A percentile compares a stretch with the other conserved stretches of the same genome.
These are phyloP conservation scores for Aureobasidium melanogenum DNA, from an alignment of 2,329 filamentous ascomycete genomes.

Conservation along the genomic window DNA sequence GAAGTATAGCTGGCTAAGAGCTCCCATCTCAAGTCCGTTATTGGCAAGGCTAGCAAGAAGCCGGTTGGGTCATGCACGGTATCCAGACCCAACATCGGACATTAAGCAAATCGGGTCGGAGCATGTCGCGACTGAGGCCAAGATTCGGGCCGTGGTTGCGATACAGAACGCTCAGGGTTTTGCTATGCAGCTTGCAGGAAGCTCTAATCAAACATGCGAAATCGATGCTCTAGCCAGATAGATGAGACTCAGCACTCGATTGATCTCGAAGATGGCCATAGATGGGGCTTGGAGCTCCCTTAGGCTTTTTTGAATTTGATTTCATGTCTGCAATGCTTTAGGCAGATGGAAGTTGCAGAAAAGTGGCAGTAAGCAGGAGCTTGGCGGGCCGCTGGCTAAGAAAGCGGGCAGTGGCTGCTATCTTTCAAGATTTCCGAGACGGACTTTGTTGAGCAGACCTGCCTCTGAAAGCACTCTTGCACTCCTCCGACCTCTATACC, in stretches of 20 bases:
- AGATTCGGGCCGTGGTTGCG: background rate
- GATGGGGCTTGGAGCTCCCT: no score
- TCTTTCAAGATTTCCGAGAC: background rate
- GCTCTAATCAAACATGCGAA: background rate
- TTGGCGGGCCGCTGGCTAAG: background rate
- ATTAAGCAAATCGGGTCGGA: constrained; percentile 3
- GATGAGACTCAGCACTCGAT: background rate
- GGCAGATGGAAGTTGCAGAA: background rate
- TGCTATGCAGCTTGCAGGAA: background rate
- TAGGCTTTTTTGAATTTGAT: background rate
- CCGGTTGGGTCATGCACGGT: background rate
- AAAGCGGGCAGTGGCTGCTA: background rate
- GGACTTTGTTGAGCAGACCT: background rate
- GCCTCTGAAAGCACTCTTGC: background rate
- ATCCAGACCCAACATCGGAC: background rate
- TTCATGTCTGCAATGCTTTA: background rate
- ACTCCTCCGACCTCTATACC: background rate
- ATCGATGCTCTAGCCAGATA: background rate
- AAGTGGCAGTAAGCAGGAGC: background rate
- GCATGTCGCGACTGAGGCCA: background rate
- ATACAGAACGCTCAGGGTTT: background rate
- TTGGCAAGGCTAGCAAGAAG: background rate
- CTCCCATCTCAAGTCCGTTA: background rate
- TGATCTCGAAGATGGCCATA: background rate
- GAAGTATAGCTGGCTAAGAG: background rate